phyloP scores from a whole-genome alignment of 495 filamentous ascomycete genomes.

The Bombardia bombarda region DNA sequence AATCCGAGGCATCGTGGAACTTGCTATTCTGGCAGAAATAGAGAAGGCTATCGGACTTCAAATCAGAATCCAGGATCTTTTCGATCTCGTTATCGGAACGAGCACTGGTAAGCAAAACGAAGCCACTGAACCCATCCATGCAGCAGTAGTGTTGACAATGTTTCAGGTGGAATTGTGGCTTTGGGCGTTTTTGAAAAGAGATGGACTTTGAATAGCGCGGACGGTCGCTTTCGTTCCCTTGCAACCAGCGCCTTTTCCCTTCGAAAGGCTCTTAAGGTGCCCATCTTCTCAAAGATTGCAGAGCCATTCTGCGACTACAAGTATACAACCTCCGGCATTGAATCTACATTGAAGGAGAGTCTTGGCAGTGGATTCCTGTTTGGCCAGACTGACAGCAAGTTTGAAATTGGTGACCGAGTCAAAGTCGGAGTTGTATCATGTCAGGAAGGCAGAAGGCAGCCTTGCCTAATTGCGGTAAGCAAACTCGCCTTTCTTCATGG shows the following conservation, averaged over 20 bases:
- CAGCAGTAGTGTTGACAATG: neutral
- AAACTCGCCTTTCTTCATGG: no score
- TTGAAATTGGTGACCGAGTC: constrained; percentile 19
- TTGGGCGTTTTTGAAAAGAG: constrained; percentile 31
- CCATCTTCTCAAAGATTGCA: constrained; percentile 21
- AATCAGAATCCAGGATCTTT: constrained; percentile 31
- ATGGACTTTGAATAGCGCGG: constrained; percentile 31
- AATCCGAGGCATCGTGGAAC: constrained; percentile 35
- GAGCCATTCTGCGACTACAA: constrained; percentile 13
- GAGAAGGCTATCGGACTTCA: constrained; percentile 19
- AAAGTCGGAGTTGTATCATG: constrained; percentile 19
- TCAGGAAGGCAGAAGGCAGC: constrained; percentile 5
- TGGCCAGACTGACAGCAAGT: constrained; percentile 12
- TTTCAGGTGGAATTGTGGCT: constrained; percentile 40
- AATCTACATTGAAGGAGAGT: constrained; percentile 18
- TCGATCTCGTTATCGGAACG: constrained; percentile 39
- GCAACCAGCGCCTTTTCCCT: constrained; percentile 29
- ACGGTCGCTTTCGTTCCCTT: constrained; percentile 22
- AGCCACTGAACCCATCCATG: constrained; percentile 7
- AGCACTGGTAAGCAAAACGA: constrained; percentile 20
- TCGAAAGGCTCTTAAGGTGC: constrained; percentile 19
- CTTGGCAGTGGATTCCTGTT: constrained; percentile 29
- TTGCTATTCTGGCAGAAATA: constrained; percentile 29
- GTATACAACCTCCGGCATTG: constrained; percentile 28
- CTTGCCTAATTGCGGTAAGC: constrained; percentile 6